These are phyloP conservation scores for Brassica balearica DNA, from an alignment of 441 rosid species.

Conservation along the genomic window DNA sequence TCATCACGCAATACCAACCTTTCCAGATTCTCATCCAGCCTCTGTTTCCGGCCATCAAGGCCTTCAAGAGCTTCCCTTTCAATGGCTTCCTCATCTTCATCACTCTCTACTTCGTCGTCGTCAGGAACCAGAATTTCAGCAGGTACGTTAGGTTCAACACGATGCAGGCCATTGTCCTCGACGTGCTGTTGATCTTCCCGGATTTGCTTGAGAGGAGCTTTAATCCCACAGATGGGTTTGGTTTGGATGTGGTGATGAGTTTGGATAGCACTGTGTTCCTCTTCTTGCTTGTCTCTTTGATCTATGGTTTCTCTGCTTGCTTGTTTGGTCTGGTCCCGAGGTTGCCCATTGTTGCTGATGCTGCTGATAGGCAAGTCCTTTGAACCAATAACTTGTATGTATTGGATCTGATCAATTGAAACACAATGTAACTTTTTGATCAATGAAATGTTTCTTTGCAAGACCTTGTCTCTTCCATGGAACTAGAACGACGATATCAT, in stretches of 20 bases:
- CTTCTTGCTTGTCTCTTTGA: conserved; percentile 82
- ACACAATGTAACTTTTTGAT: conserved; percentile 37
- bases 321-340: conserved; percentile 84
- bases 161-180: conserved; percentile 95
- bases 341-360: conserved; percentile 95
- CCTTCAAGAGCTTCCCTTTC: conserved; percentile 86
- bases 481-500: not conserved
- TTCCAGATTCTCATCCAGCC: conserved; percentile 76
- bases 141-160: conserved; percentile 96
- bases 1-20: conserved; percentile 70
- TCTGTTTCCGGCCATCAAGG: conserved; percentile 75
- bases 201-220: conserved; percentile 90
- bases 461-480: not conserved
- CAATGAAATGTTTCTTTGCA: conserved; percentile 10
- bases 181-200: conserved; percentile 86
- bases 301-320: conserved; percentile 86
- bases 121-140: conserved; percentile 84
- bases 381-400: not conserved
- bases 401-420: conserved; percentile 12
- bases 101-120: conserved; percentile 85
- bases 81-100: conserved; percentile 85
- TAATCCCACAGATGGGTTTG: conserved; percentile 75
- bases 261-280: conserved; percentile 91
- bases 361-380: conserved; percentile 92
- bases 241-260: conserved; percentile 88